Percentiles rank a stretch among this genome's conserved stretches.
phyloP scores from a whole-genome alignment of 1,284 basidiomycete species.

The Puccinia novopanici region DNA sequence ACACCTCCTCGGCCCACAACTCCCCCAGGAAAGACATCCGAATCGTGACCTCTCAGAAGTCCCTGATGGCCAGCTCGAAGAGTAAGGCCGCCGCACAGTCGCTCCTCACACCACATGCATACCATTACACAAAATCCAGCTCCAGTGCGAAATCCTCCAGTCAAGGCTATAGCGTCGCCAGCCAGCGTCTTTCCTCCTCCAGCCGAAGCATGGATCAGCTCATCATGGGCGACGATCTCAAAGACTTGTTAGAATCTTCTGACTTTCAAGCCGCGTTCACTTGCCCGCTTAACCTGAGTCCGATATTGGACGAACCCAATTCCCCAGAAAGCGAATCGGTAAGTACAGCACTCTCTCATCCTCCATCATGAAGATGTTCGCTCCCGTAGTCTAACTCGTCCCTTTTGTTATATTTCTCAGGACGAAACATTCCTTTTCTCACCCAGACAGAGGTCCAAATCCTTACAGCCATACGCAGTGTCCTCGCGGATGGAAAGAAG shows the following conservation, averaged over 20 bases:
- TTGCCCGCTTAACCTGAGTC: slow-evolving; percentile 8
- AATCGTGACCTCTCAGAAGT: background rate
- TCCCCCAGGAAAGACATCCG: slow-evolving; percentile 6
- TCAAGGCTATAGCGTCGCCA: slow-evolving; percentile 12
- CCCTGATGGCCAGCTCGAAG: background rate
- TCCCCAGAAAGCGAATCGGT: slow-evolving; percentile 26
- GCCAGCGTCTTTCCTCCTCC: slow-evolving; percentile 22
- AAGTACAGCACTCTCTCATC: background rate
- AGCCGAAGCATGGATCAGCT: slow-evolving; percentile 31
- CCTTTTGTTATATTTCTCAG: background rate
- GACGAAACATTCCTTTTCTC: slow-evolving; percentile 12
- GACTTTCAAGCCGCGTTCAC: slow-evolving; percentile 14
- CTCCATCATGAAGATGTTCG: background rate
- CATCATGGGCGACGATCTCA: slow-evolving; percentile 22
- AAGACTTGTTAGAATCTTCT: background rate
- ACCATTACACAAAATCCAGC: slow-evolving; percentile 12
- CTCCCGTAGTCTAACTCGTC: background rate
- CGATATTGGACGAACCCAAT: slow-evolving; percentile 24
- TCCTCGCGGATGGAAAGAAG: slow-evolving; percentile 20
- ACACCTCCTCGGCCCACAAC: background rate
- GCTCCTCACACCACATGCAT: slow-evolving; percentile 12
- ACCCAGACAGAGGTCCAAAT: slow-evolving; percentile 8
- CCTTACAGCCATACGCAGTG: slow-evolving; percentile 2
- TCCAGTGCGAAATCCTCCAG: background rate
- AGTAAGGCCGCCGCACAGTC: background rate